Evolutionary conservation across 2,329 filamentous ascomycete genomes (phyloP).

Genomic region (Graphilbum sp.): DNA sequence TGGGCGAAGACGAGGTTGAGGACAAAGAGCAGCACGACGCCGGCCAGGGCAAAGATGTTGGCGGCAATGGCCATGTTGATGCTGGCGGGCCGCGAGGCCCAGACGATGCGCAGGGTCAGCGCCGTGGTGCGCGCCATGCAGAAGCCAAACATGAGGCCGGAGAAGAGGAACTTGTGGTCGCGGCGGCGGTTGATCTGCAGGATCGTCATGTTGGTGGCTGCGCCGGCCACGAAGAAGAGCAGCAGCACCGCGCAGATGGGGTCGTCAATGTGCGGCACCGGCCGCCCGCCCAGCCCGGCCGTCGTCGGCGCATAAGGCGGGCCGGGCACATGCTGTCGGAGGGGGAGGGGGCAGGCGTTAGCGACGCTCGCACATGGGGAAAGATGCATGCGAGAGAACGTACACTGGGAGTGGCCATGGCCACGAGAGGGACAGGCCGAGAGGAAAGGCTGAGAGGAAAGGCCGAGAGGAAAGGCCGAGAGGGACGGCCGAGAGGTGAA

Average conservation of each 20-base stretch:
- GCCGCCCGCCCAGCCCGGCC: conserved; percentile 40
- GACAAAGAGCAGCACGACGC: conserved; percentile 59
- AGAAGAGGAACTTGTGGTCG: conserved; percentile 43
- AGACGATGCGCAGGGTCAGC: conserved; percentile 34
- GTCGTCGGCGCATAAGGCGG: conserved; percentile 24
- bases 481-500: too few species aligned
- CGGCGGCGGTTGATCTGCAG: conserved; percentile 32
- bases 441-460: too few species aligned
- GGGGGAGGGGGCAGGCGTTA: too few species aligned
- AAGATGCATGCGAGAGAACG: too few species aligned
- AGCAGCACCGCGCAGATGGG: conserved; percentile 50
- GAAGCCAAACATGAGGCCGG: conserved; percentile 40
- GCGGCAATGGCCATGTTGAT: conserved; percentile 37
- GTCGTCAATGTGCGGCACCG: conserved; percentile 41
- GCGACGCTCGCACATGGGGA: too few species aligned
- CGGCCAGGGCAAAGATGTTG: conserved; percentile 54
- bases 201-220: conserved; percentile 40
- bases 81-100: conserved; percentile 26
- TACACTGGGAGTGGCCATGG: too few species aligned
- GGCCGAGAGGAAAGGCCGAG: too few species aligned
- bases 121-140: conserved; percentile 37
- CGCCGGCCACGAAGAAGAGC: conserved; percentile 35
- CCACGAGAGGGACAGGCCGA: too few species aligned
- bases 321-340: conserved; percentile 5
- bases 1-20: conserved; percentile 65